Conservation (phyloP, 208 protist genomes). For the Crithidia sp. region DNA sequence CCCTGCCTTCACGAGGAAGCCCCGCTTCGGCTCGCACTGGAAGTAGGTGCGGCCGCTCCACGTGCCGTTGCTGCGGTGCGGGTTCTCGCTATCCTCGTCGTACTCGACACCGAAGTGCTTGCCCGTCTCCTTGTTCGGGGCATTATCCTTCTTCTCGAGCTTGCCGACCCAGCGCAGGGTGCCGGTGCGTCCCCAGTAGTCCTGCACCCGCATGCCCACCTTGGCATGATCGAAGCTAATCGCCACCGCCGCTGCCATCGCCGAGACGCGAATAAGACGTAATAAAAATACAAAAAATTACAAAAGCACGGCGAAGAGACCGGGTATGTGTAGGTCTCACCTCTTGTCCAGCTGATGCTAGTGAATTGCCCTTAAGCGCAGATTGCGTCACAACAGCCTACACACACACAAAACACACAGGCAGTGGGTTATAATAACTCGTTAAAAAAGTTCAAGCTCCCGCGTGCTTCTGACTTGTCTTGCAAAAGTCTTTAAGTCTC, state of each 20-base stretch:
- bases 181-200: slow-evolving; percentile 71
- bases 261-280: too few relatives aligned
- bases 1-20: slow-evolving; percentile 45
- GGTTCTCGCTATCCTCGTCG: slow-evolving; percentile 61
- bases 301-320: too few relatives aligned
- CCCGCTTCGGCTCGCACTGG: slow-evolving; percentile 49
- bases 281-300: too few relatives aligned
- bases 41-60: slow-evolving; percentile 65
- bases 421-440: too few relatives aligned
- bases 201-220: slow-evolving; percentile 78
- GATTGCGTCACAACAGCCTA: too few relatives aligned
- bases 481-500: too few relatives aligned
- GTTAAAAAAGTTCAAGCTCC: too few relatives aligned
- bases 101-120: slow-evolving; percentile 71
- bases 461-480: too few relatives aligned
- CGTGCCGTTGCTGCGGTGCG: slow-evolving; percentile 56
- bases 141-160: slow-evolving; percentile 58
- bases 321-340: too few relatives aligned
- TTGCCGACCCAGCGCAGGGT: slow-evolving; percentile 69
- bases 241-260: slow-evolving; percentile 14
- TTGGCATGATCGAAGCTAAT: slow-evolving; percentile 39
- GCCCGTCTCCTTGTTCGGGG: slow-evolving; percentile 54
- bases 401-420: too few relatives aligned
- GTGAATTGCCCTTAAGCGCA: too few relatives aligned
- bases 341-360: too few relatives aligned